Base-by-base conservation (phyloP, 805 yeast genomes). In the Ogataea naganishii region DNA sequence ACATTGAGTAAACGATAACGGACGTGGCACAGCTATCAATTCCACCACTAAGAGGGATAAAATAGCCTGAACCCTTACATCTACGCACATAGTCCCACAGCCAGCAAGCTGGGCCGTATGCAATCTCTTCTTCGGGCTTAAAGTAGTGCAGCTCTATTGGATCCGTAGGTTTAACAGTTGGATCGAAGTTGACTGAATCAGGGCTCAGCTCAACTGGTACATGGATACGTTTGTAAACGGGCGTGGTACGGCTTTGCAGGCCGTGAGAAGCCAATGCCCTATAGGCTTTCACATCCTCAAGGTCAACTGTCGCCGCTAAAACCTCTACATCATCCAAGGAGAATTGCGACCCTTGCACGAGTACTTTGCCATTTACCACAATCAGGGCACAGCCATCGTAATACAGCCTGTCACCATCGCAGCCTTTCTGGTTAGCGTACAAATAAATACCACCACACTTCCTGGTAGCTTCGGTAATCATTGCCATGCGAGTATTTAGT, bases 81-180 rank as follows among this genome's bases (percentile, higher is more conserved):
- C 99, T 71, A 53, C 99, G 72, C 35, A 92, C 66, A 49, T 92
- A 92, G 55, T 92, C 99, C 99, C 99, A 92, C 39, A 92, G 57
- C 99, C 99, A 92, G 54, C 98, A 92, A 0, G 99, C 98, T 1
- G 99, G 99, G 0, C 99, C 99, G 25, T 83, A 62, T 1, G 97
- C 96, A 41, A 92, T 89, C 56, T 92, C 99, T 57, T 92, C 96
- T 47, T 88, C 95, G 3, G 98, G 96, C 2, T 62, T 48, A 55
- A 82, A 94, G 45, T 80, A 80, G 22, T 65, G 66, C 25, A 80
- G 65, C 5, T 60, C 63, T 14, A 56, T 51, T 1, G 69, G 46
- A 14, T 48, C 47, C 0, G 92, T 58, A 13, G 96, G 95, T 8
- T 47, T 53, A 8, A 82, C 56, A 0, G 49, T 46, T 14, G 82